Percentiles rank a stretch among this genome's conserved stretches.
Conservation (phyloP, 2,329 filamentous ascomycete species). For the Trichoderma aggressivum region DNA sequence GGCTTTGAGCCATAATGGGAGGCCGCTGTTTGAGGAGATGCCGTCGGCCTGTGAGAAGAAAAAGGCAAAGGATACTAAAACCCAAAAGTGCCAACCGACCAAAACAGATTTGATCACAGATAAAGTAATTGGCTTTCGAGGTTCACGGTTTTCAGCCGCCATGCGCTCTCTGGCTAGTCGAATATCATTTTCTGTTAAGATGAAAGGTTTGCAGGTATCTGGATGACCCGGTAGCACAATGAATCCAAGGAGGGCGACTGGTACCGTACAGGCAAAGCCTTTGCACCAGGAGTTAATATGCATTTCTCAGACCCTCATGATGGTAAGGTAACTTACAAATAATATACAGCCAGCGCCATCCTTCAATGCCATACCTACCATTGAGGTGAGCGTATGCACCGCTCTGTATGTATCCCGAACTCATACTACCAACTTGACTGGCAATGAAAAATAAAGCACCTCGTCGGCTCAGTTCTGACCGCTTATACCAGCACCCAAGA, state of each 20-base stretch:
- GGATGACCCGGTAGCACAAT: constrained; percentile 34
- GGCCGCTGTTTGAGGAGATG: constrained; percentile 34
- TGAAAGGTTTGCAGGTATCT: constrained; percentile 27
- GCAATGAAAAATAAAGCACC: constrained; percentile 42
- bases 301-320: neutral
- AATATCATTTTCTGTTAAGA: constrained; percentile 28
- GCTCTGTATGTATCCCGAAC: constrained; percentile 42
- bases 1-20: constrained; percentile 33
- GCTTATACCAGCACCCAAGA: constrained; percentile 43
- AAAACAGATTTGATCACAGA: constrained; percentile 27
- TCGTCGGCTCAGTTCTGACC: constrained; percentile 36
- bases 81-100: constrained; percentile 31
- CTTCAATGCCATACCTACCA: constrained; percentile 34
- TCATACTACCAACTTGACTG: constrained; percentile 42
- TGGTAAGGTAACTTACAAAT: constrained; percentile 27
- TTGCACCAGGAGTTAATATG: neutral
- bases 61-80: constrained; percentile 27
- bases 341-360: constrained; percentile 47
- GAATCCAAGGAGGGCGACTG: constrained; percentile 32
- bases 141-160: constrained; percentile 28
- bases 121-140: constrained; percentile 28
- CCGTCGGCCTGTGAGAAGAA: constrained; percentile 34
- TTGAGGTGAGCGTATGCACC: constrained; percentile 38
- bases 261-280: constrained; percentile 34
- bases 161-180: constrained; percentile 31